These are phyloP conservation scores for Cyclanthera cordifolia DNA, from an alignment of 306 rosid species.

Conservation along the genomic window DNA sequence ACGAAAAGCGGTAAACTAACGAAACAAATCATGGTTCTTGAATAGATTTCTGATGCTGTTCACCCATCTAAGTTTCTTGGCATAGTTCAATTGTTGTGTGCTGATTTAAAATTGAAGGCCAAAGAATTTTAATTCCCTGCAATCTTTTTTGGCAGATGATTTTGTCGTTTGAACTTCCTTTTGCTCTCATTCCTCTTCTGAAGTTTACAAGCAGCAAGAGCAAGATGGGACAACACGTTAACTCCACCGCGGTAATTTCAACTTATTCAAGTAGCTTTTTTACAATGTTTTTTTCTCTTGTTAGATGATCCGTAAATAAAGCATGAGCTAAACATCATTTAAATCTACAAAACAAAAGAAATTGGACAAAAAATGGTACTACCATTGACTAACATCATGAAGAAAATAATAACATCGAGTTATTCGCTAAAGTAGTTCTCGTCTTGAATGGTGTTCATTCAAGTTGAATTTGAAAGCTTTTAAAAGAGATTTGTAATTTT, in stretches of 20 bases:
- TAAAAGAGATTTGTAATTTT: background rate
- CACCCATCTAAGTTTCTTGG: background rate
- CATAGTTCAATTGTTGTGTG: slow-evolving; percentile 5
- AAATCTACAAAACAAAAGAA: background rate
- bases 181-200: slow-evolving; percentile 87
- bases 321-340: background rate
- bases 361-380: background rate
- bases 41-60: background rate
- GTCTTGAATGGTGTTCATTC: background rate
- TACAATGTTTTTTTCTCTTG: background rate
- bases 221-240: slow-evolving; percentile 79
- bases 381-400: background rate
- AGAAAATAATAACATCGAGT: background rate
- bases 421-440: background rate
- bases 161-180: slow-evolving; percentile 90
- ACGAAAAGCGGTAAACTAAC: too few relatives aligned
- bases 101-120: background rate
- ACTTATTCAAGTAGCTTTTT: background rate
- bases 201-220: slow-evolving; percentile 79
- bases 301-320: background rate
- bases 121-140: background rate
- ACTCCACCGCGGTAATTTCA: slow-evolving; percentile 46
- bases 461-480: background rate
- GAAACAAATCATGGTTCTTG: background rate
- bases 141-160: slow-evolving; percentile 57